These are phyloP conservation scores for Dimocarpus longan DNA, from an alignment of 345 rosid genomes.

Conservation along the genomic window DNA sequence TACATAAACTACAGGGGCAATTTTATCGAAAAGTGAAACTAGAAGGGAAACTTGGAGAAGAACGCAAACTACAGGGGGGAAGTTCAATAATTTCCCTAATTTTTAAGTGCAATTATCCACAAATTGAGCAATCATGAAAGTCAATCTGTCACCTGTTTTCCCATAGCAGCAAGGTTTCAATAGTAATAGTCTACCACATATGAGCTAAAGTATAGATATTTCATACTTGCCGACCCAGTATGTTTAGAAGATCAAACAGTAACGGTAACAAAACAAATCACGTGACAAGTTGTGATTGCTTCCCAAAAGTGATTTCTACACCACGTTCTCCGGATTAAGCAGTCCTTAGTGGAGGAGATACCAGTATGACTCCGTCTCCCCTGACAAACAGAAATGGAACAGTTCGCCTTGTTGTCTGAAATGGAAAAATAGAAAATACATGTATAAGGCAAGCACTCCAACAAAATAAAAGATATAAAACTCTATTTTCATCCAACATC, in stretches of 20 bases:
- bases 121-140: not conserved
- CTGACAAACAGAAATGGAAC: conserved; percentile 93
- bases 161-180: not conserved
- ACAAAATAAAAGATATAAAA: not conserved
- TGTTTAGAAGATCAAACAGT: conserved; percentile 1
- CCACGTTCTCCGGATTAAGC: conserved; percentile 43
- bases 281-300: not conserved
- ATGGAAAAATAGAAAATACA: conserved; percentile 4
- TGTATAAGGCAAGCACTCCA: not conserved
- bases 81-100: too few relatives aligned
- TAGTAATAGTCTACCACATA: not conserved
- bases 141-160: not conserved
- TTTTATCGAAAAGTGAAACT: too few relatives aligned
- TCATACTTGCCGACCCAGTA: not conserved
- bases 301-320: conserved; percentile 2
- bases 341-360: conserved; percentile 94
- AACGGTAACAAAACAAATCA: not conserved
- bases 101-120: not conserved
- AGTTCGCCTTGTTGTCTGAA: conserved; percentile 82
- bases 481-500: not conserved
- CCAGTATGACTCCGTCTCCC: conserved; percentile 99
- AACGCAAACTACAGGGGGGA: too few relatives aligned
- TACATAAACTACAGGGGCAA: too few relatives aligned
- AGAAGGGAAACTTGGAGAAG: too few relatives aligned
- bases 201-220: not conserved